A percentile compares a stretch with the other conserved stretches of the same genome.
Evolutionary conservation across 192 early-diverging fungal genomes (phyloP).

Genomic region (Backusella sp.): DNA sequence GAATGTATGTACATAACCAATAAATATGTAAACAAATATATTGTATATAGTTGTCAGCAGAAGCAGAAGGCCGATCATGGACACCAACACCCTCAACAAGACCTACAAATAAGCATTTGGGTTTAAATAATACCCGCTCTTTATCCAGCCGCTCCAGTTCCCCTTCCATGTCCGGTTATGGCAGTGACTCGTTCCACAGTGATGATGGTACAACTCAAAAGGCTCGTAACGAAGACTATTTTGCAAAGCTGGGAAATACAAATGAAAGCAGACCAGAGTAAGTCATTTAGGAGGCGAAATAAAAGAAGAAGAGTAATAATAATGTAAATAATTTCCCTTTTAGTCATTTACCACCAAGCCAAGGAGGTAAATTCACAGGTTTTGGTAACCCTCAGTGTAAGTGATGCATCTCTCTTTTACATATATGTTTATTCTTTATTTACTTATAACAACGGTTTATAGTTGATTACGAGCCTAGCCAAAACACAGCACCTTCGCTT

Average conservation of each 20-base stretch:
- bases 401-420: background rate
- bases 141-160: slow-evolving; percentile 11
- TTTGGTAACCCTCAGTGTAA: slow-evolving; percentile 62
- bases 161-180: slow-evolving; percentile 10
- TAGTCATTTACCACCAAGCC: slow-evolving; percentile 54
- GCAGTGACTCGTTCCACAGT: background rate
- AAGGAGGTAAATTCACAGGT: slow-evolving; percentile 75
- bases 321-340: background rate
- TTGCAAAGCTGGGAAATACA: slow-evolving; percentile 59
- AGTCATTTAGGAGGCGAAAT: background rate
- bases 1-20: background rate
- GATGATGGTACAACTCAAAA: slow-evolving; percentile 41
- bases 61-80: slow-evolving; percentile 59
- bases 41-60: slow-evolving; percentile 47
- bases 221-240: slow-evolving; percentile 77
- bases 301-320: background rate
- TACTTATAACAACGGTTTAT: background rate
- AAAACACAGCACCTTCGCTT: slow-evolving; percentile 3
- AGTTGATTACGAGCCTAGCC: background rate
- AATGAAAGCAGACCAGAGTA: slow-evolving; percentile 58
- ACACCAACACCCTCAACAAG: slow-evolving; percentile 34
- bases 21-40: background rate
- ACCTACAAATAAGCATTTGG: slow-evolving; percentile 24
- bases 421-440: background rate
- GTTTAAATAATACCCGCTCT: slow-evolving; percentile 29